Evolutionary conservation across 1,139 yeast species (phyloP), one percentile per base, ranked within the genome.

Genomic region (Debaryomyces fabryi): DNA sequence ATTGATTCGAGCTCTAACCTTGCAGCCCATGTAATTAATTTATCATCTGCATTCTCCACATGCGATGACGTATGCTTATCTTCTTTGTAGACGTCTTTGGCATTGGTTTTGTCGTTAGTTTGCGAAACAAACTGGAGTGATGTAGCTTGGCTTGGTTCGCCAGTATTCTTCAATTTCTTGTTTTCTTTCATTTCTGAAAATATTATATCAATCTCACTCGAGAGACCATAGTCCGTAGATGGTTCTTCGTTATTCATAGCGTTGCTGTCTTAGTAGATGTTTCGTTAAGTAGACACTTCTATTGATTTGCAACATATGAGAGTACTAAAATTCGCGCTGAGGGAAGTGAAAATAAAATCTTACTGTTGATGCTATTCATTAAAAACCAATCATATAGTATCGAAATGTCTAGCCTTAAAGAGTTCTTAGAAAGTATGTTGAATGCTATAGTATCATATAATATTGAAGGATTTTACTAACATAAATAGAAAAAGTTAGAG

Each of bases 401-500:
- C 16, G n/a, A 29, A 16, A 49, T 73, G 79, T 71, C 78, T 24
- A 71, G 71, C 39, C 64, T 74, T 29, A 71, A 69, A 46, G 67
- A 63, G 42, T 72, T 68, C 52, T 58, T 73, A 39, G 63, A 67
- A 49, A 71, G 79, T 74, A 72, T 53, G 79, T 72, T 52, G n/a
- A 15, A 24, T 34, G 2, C 9, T 24, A 7, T 29, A n/a, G n/a
- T 25, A 34, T 18, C 36, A 6, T 2, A 18, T 6, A 18, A 42
- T 8, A 41, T 12, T 35, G n/a, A 15, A n/a, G 37, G 12, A 10
- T 27, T 27, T 10, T 64, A 68, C 74, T 71, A 69, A 70, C 76
- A 18, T 20, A 30, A 30, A 3, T 54, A 78, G 84, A 79, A 54
- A 73, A 74, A 55, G 92, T 91, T 10, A 78, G 87, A 48, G 80